phyloP scores from a whole-genome alignment of 768 basidiomycete species.

The Chalciporus piperatus region DNA sequence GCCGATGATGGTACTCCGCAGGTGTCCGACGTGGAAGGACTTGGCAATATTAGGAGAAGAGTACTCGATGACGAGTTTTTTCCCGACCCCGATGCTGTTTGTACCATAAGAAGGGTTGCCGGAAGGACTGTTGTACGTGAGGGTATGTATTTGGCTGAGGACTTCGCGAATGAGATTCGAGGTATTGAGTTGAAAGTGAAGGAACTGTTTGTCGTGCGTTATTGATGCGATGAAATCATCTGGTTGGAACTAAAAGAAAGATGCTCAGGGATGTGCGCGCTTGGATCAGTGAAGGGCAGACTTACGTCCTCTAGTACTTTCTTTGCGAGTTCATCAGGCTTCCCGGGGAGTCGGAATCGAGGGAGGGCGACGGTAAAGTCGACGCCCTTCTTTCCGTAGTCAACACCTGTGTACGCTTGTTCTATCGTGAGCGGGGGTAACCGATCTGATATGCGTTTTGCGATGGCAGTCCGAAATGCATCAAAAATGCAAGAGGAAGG shows the following conservation, averaged over 20 bases:
- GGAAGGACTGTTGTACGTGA: slow-evolving; percentile 61
- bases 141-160: slow-evolving; percentile 70
- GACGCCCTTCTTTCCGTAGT: slow-evolving; percentile 89
- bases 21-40: slow-evolving; percentile 95
- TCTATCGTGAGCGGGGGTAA: slow-evolving; percentile 65
- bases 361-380: slow-evolving; percentile 92
- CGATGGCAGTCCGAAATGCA: slow-evolving; percentile 78
- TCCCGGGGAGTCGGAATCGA: slow-evolving; percentile 84
- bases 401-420: slow-evolving; percentile 80
- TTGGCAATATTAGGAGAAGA: slow-evolving; percentile 98
- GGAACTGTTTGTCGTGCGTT: slow-evolving; percentile 71
- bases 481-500: slow-evolving; percentile 69
- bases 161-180: slow-evolving; percentile 60
- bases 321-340: slow-evolving; percentile 73
- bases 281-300: slow-evolving; percentile 2
- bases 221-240: slow-evolving; percentile 76
- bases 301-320: slow-evolving; percentile 73
- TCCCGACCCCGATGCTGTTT: slow-evolving; percentile 73
- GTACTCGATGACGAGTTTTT: slow-evolving; percentile 86
- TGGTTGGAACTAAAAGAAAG: slow-evolving; percentile 65
- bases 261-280: neutral
- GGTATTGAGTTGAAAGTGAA: slow-evolving; percentile 76
- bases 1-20: slow-evolving; percentile 99
- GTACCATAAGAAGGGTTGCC: slow-evolving; percentile 76
- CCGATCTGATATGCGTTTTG: slow-evolving; percentile 63